Conservation (phyloP, 2,329 filamentous ascomycete genomes). For the Cordyceps tenuipes region DNA sequence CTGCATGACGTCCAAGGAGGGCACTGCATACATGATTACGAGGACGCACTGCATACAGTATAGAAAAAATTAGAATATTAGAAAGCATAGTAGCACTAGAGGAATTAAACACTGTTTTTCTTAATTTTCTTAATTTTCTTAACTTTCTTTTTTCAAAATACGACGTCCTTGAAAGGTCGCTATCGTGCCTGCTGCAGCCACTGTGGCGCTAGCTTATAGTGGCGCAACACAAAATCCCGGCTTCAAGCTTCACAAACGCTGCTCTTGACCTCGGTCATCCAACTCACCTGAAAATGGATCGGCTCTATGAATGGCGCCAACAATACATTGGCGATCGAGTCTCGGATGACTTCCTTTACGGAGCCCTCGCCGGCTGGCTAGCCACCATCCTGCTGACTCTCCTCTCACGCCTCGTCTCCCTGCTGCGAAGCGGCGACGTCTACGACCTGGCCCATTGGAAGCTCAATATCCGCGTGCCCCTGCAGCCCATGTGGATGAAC, state of each 20-base stretch:
- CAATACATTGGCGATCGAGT: not conserved
- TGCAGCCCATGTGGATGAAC: conserved; percentile 54
- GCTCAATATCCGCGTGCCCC: conserved; percentile 40
- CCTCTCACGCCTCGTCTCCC: conserved; percentile 14
- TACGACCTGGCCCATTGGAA: conserved; percentile 49
- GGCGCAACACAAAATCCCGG: not conserved
- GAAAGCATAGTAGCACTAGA: too few relatives aligned
- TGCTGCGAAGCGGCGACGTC: conserved; percentile 19
- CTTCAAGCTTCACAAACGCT: not conserved
- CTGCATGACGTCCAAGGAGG: too few relatives aligned
- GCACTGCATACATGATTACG: too few relatives aligned
- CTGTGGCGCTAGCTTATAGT: not conserved
- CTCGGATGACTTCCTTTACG: conserved; percentile 6
- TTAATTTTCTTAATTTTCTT: too few relatives aligned
- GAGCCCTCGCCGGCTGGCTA: not conserved
- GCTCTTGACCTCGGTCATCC: not conserved
- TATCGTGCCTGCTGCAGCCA: not conserved
- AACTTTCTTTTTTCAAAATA: too few relatives aligned
- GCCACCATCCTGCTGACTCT: conserved; percentile 28
- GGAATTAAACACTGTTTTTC: too few relatives aligned
- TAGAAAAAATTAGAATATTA: too few relatives aligned
- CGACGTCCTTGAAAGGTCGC: too few relatives aligned
- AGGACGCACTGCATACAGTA: too few relatives aligned
- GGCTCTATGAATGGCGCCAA: not conserved
- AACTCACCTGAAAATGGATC: not conserved